These are phyloP conservation scores for Zygoascus bituminiphila DNA, from an alignment of 805 yeast species.

Conservation along the genomic window DNA sequence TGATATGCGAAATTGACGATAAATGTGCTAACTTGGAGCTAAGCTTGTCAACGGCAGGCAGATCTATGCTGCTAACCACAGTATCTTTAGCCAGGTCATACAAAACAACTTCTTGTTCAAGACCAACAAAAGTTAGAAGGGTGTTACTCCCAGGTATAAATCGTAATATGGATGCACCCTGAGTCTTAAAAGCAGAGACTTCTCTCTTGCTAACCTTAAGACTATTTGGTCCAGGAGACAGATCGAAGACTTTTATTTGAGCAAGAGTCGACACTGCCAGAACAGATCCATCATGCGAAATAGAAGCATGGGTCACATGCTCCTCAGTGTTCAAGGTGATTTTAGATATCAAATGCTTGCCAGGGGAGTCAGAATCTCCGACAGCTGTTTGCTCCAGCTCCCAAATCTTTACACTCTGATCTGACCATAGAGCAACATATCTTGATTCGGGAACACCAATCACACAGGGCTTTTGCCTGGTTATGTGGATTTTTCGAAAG, in stretches of 20 bases:
- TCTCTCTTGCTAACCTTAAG: constrained; percentile 4
- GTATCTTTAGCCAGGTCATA: constrained; percentile 14
- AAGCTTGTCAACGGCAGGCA: constrained; percentile 4
- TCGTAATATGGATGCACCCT: constrained; percentile 15
- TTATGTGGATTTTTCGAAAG: constrained; percentile 56
- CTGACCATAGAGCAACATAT: constrained; percentile 69
- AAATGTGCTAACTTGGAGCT: constrained; percentile 36
- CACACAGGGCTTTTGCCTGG: constrained; percentile 52
- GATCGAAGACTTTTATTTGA: constrained; percentile 58
- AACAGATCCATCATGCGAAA: constrained; percentile 57
- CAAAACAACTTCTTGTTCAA: constrained; percentile 22
- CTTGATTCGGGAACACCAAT: constrained; percentile 40
- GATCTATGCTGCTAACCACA: constrained; percentile 8
- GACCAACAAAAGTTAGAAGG: constrained; percentile 20
- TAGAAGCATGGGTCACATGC: constrained; percentile 58
- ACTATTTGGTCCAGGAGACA: constrained; percentile 24
- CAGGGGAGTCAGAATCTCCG: constrained; percentile 17
- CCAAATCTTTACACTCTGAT: constrained; percentile 80
- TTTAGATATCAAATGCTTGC: constrained; percentile 55
- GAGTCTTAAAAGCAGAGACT: constrained; percentile 1
- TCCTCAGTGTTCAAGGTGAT: constrained; percentile 66
- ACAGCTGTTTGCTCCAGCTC: constrained; percentile 33
- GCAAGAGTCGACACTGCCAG: constrained; percentile 66
- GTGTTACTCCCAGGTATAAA: constrained; percentile 15
- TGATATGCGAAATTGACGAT: constrained; percentile 45